These are phyloP conservation scores for Pichia deserticola DNA, from an alignment of 805 yeast species.

Conservation along the genomic window DNA sequence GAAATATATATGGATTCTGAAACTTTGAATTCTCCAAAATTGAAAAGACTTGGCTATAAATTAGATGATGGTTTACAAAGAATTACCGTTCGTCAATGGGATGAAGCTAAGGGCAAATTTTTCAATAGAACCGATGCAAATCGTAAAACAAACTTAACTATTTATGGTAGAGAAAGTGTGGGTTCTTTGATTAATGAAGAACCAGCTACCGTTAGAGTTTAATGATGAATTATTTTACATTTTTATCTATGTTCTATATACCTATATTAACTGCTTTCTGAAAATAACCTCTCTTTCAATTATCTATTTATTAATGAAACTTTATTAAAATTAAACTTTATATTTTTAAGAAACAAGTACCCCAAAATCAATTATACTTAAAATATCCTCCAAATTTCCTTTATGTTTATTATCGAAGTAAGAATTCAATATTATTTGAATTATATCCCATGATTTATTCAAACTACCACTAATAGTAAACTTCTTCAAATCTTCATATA, in stretches of 20 bases:
- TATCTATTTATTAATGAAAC: no score
- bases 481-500: not conserved
- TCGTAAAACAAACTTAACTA: constrained; percentile 8
- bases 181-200: constrained; percentile 14
- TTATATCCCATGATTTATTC: not conserved
- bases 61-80: constrained; percentile 25
- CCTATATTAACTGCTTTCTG: no score
- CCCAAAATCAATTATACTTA: not conserved
- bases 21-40: constrained; percentile 31
- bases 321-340: no score
- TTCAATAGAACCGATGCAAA: constrained; percentile 33
- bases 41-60: constrained; percentile 27
- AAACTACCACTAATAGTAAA: not conserved
- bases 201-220: not conserved
- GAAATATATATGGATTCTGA: constrained; percentile 36
- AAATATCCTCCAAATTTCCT: not conserved
- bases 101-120: constrained; percentile 38
- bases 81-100: constrained; percentile 37
- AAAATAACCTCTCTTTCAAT: no score
- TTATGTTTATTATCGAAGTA: not conserved
- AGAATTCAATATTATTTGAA: not conserved
- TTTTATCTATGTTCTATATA: not conserved
- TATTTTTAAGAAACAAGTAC: not conserved
- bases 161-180: constrained; percentile 16
- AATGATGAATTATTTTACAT: not conserved